Evolutionary conservation across 768 basidiomycete genomes (phyloP), one percentile per base, ranked within the genome.

Genomic region (Phlegmacium glaucopus): DNA sequence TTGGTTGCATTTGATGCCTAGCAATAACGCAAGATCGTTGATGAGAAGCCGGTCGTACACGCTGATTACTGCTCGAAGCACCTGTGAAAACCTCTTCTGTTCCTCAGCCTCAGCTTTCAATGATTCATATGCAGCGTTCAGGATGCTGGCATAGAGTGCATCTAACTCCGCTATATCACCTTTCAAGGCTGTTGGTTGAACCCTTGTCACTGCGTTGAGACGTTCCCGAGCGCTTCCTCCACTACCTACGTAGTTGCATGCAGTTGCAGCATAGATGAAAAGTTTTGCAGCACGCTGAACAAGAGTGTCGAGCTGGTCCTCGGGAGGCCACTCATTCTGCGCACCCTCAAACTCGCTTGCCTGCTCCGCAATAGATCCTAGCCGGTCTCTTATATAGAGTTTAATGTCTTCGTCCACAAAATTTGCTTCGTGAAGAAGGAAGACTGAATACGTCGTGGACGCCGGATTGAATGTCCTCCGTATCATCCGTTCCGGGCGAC

Each of bases 341-440:
- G 16, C 45, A 50, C 9, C 30, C 13, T 25, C 50, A 39, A 8
- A 41, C 35, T 15, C 48, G 15, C 43, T 52, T 6, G n/a, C n/a
- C n/a, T n/a, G n/a, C 26, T 43, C 11, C 1, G 16, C 10, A 39
- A 41, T 12, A 17, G 29, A 11, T 1, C 36, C 22, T 32, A n/a
- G n/a, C n/a, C n/a, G n/a, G n/a, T 38, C 39, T 11, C 50, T 25
- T 44, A 39, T 50, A 13, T 32, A 32, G 1, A 47, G 16, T 39
- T 9, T 50, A 49, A 64, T 64, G 45, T 63, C 63, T 3, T 45
- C 45, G 45, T 55, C 49, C 9, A 61, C 55, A n/a, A 53, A 26
- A 10, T 58, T 42, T 11, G 61, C 54, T 32, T 64, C 58, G 26
- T 64, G 62, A 5, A 64, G 48, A 44, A 54, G 45, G 17, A 58